phyloP scores from a whole-genome alignment of 2,329 filamentous ascomycete species.

The Cyanodermella asteris region DNA sequence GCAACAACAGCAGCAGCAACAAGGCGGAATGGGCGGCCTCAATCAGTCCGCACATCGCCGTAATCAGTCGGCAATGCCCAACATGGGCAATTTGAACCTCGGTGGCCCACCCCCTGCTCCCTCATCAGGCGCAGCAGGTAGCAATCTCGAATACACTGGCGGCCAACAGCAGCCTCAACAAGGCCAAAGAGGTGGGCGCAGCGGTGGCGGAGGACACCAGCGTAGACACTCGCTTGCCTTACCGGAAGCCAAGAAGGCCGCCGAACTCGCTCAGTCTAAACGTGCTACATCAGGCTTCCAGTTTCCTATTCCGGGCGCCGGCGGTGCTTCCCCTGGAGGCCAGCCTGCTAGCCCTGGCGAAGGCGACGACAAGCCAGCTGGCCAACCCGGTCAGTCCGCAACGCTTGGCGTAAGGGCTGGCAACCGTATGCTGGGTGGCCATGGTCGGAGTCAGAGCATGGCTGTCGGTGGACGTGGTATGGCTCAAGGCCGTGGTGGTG shows the following conservation, averaged over 20 bases:
- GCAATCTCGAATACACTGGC: conserved; percentile 33
- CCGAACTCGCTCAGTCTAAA: conserved; percentile 91
- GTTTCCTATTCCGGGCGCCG: conserved; percentile 59
- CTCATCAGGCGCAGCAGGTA: conserved; percentile 63
- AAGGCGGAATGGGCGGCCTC: conserved; percentile 40
- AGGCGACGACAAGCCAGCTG: conserved; percentile 29
- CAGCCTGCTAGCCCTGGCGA: conserved; percentile 35
- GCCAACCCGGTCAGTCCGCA: too few relatives aligned
- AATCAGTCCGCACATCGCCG: conserved; percentile 76
- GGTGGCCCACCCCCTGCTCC: conserved; percentile 83
- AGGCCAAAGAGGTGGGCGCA: conserved; percentile 49
- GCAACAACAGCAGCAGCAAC: conserved; percentile 28
- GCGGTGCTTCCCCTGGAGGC: conserved; percentile 27
- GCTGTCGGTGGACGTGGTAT: conserved; percentile 39
- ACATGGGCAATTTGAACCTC: conserved; percentile 78
- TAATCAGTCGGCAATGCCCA: conserved; percentile 91
- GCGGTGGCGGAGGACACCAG: conserved; percentile 58
- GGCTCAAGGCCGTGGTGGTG: conserved; percentile 38
- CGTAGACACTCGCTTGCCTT: conserved; percentile 85
- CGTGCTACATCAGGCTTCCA: conserved; percentile 84
- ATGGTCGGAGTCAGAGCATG: conserved; percentile 73
- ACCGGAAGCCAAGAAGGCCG: conserved; percentile 91
- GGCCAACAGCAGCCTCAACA: conserved; percentile 43
- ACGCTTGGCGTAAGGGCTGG: conserved; percentile 24
- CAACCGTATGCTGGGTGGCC: conserved; percentile 39